Evolutionary conservation across 1,284 basidiomycete species (phyloP).

Genomic region (Mycena citricolor): DNA sequence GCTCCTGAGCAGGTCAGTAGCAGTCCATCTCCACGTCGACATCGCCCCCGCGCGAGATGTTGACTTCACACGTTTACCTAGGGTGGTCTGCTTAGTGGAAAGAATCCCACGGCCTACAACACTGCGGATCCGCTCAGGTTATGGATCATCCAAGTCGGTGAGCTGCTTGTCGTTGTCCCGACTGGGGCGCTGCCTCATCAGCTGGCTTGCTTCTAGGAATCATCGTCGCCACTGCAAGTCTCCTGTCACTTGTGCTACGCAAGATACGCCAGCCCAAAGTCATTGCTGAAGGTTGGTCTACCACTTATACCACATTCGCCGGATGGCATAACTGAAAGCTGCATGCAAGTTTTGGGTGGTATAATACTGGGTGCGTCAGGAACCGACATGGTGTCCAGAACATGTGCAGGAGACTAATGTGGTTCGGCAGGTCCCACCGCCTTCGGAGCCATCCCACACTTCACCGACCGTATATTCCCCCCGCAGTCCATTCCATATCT

Average conservation of each 20-base stretch:
- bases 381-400: too few species aligned
- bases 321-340: neutral
- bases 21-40: neutral
- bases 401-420: constrained; percentile 1
- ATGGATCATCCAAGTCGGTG: constrained; percentile 89
- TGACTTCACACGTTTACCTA: constrained; percentile 32
- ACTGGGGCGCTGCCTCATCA: constrained; percentile 17
- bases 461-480: constrained; percentile 84
- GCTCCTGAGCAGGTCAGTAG: constrained; percentile 41
- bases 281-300: constrained; percentile 38
- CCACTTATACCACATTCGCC: neutral
- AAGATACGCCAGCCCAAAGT: constrained; percentile 86
- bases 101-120: constrained; percentile 70
- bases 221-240: constrained; percentile 79
- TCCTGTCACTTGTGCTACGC: constrained; percentile 68
- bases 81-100: constrained; percentile 72
- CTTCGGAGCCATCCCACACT: constrained; percentile 72
- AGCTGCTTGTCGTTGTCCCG: constrained; percentile 26
- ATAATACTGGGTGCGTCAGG: constrained; percentile 71
- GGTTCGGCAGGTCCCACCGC: constrained; percentile 66
- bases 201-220: constrained; percentile 46
- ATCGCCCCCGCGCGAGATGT: too few species aligned
- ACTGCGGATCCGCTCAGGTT: constrained; percentile 67
- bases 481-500: constrained; percentile 71
- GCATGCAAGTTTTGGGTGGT: constrained; percentile 81